Conservation (phyloP, 2,329 filamentous ascomycete species). For the Tympanopsis confertula region DNA sequence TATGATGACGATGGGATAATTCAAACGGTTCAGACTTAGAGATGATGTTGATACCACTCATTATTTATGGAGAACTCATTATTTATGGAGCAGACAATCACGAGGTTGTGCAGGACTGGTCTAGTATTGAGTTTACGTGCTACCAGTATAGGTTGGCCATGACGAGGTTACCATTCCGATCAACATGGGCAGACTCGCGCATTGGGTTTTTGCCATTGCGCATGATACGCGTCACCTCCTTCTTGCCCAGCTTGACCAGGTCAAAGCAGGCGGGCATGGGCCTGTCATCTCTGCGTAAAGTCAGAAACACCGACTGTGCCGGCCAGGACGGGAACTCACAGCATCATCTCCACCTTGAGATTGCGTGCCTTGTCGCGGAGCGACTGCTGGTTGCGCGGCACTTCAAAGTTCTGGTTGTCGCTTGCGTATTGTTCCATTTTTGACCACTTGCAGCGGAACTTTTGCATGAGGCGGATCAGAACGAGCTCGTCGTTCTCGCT, state of each 20-base stretch:
- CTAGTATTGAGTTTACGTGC: constrained; percentile 11
- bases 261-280: constrained; percentile 36
- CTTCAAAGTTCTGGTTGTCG: constrained; percentile 23
- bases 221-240: constrained; percentile 30
- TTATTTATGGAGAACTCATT: no score
- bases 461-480: no score
- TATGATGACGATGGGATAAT: no score
- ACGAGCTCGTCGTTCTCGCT: no score
- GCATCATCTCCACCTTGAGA: constrained; percentile 38
- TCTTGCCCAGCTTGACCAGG: constrained; percentile 32
- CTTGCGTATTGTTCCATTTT: constrained; percentile 15
- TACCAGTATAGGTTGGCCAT: constrained; percentile 18
- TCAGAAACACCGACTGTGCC: background rate
- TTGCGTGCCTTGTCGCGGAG: constrained; percentile 47
- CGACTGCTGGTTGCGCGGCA: constrained; percentile 37
- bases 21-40: no score
- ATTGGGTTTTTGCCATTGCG: constrained; percentile 33
- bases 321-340: constrained; percentile 14
- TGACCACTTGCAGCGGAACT: no score
- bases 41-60: no score
- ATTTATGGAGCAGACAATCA: no score
- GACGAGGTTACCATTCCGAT: constrained; percentile 21
- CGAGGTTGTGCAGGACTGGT: no score
- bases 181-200: constrained; percentile 32
- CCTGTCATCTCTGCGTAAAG: constrained; percentile 20